Conservation (phyloP, 148 eudicot species). For the Persicaria maculosa region DNA sequence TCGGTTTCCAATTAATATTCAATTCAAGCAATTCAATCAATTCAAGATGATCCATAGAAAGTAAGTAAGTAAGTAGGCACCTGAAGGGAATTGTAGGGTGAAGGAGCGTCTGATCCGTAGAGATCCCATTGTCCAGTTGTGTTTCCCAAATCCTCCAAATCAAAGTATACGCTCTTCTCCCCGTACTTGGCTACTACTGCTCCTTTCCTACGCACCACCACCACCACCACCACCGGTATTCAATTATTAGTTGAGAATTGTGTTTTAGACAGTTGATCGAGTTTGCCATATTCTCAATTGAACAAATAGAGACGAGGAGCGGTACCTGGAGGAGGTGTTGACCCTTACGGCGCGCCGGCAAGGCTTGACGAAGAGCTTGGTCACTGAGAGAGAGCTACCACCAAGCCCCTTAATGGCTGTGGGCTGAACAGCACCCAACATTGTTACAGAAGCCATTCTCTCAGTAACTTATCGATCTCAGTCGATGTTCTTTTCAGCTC, state of each 20-base stretch:
- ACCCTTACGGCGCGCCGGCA: conserved; percentile 31
- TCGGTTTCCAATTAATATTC: no score
- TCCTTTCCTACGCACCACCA: conserved; percentile 35
- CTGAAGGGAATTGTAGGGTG: conserved; percentile 96
- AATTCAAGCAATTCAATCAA: no score
- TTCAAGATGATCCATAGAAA: neutral
- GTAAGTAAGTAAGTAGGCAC: conserved; percentile 16
- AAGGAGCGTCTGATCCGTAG: conserved; percentile 98
- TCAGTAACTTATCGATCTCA: neutral
- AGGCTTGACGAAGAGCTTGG: conserved; percentile 59
- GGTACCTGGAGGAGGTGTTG: conserved; percentile 20
- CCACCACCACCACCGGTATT: no score
- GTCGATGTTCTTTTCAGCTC: neutral
- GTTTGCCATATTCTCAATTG: neutral
- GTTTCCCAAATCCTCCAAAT: conserved; percentile 89
- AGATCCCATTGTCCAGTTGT: conserved; percentile 98
- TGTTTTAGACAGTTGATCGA: neutral
- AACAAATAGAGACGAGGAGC: no score
- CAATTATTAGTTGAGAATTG: no score
- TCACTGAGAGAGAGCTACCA: conserved; percentile 80
- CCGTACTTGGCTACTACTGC: conserved; percentile 90
- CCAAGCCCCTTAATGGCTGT: conserved; percentile 65
- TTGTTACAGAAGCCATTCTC: conserved; percentile 85
- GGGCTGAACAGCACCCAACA: conserved; percentile 64
- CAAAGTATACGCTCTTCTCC: conserved; percentile 95